These are phyloP conservation scores for Grosmannia clavigera DNA, from an alignment of 2,329 filamentous ascomycete species.

Conservation along the genomic window DNA sequence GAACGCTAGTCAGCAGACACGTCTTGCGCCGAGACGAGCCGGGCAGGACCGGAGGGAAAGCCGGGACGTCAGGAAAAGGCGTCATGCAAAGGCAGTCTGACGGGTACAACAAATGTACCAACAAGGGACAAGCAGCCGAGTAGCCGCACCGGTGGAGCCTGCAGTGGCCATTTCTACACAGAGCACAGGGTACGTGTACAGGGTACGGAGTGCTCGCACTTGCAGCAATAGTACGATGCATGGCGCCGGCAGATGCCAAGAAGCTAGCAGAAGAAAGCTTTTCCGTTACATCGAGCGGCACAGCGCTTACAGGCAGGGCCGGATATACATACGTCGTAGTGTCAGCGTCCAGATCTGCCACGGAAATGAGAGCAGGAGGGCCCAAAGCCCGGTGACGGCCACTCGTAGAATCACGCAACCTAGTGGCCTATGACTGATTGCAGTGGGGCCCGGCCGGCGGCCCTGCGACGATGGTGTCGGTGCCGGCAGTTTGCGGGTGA, in stretches of 20 bases:
- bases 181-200: not conserved
- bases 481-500: not conserved
- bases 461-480: not conserved
- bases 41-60: not conserved
- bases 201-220: too few relatives aligned
- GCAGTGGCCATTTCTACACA: not conserved
- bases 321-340: not conserved
- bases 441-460: not conserved
- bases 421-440: not conserved
- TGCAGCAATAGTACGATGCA: not conserved
- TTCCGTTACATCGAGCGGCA: not conserved
- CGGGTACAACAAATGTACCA: not conserved
- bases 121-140: not conserved
- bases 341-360: not conserved
- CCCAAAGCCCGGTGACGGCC: not conserved
- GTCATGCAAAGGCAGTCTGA: too few relatives aligned
- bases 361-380: not conserved
- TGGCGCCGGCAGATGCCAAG: not conserved
- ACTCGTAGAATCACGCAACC: not conserved
- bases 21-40: not conserved
- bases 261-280: not conserved
- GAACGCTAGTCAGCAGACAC: not conserved
- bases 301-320: not conserved
- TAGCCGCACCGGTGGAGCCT: not conserved
- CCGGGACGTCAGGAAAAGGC: too few relatives aligned